Conservation (phyloP, 23 red algal genomes). For the Gracilaria gracilis region DNA sequence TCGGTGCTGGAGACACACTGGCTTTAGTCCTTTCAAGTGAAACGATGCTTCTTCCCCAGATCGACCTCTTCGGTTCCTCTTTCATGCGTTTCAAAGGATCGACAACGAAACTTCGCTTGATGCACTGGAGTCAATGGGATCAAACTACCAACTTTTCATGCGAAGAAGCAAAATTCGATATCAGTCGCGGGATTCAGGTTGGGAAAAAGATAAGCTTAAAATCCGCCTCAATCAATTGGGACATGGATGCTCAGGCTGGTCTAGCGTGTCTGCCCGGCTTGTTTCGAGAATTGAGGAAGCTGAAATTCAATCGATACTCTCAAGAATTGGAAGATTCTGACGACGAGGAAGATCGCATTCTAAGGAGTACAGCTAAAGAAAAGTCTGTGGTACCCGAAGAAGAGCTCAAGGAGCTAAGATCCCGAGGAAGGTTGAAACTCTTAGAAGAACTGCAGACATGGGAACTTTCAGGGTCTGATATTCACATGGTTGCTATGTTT, state of each 20-base stretch:
- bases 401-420: slow-evolving; percentile 14
- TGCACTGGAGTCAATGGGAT: slow-evolving; percentile 76
- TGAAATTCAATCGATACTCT: not conserved
- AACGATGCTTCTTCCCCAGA: slow-evolving; percentile 46
- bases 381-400: slow-evolving; percentile 2
- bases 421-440: slow-evolving; percentile 25
- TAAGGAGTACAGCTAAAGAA: not conserved
- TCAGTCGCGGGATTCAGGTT: slow-evolving; percentile 32
- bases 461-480: slow-evolving; percentile 55
- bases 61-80: slow-evolving; percentile 45
- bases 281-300: slow-evolving; percentile 32
- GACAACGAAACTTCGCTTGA: slow-evolving; percentile 31
- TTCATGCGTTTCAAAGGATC: slow-evolving; percentile 27
- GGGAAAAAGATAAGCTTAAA: slow-evolving; percentile 46
- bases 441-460: slow-evolving; percentile 36
- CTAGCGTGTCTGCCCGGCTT: slow-evolving; percentile 48
- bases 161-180: slow-evolving; percentile 63
- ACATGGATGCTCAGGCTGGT: slow-evolving; percentile 70
- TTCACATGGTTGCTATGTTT: slow-evolving; percentile 53
- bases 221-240: slow-evolving; percentile 61
- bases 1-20: slow-evolving; percentile 68
- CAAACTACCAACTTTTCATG: slow-evolving; percentile 57
- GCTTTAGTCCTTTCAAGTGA: slow-evolving; percentile 58
- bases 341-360: not conserved
- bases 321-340: not conserved